Base-by-base conservation (phyloP, 2,329 filamentous ascomycete genomes). In the Colletotrichum paranaense region DNA sequence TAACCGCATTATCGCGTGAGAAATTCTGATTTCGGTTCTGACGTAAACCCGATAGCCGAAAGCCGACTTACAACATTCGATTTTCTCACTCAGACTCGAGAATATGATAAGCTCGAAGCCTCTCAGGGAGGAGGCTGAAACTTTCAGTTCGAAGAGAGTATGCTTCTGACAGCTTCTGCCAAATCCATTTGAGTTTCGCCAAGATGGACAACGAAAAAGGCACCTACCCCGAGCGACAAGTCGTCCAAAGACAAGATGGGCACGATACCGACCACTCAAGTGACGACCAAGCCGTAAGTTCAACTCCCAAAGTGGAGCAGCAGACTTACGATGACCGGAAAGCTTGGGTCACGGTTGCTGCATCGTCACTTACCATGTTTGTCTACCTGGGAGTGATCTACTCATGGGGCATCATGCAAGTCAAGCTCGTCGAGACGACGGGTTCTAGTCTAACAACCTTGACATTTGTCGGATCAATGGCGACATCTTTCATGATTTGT, bases 331-430 rank as follows among this genome's bases (percentile, higher is more conserved):
- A 71, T 22, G 71, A 65, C 22, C 35, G 49, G 24, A 52, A 38
- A 11, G 78, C 76, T 8, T 80, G 78, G 79, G 38, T 79, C 9
- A 76, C 79, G 19, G 79, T 79, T 3, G 62, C 74, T 7, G 79
- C 79, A 1, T 74, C 78, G 0, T 76, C 78, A 0, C 67, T 73
- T 59, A 76, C 76, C 1, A 72, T 79, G 22, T 79, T 79, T 56
- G 75, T 78, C n/a, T 79, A 78, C 68, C 76, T 79, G 66, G 78
- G 78, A 14, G 77, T 78, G 52, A 75, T 80, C 60, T 79, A 80
- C 69, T 78, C 76, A 0, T 79, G 77, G 78, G 78, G 78, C 19
- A 77, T 80, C 26, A 55, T 79, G 68, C 78, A 80, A 32, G 76
- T 77, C 16, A 64, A 75, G 26, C 72, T 79, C 9, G 76, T 78